Evolutionary conservation across 805 yeast species (phyloP), one percentile per base, ranked within the genome.

Genomic region (Cyberlindnera mrakii): DNA sequence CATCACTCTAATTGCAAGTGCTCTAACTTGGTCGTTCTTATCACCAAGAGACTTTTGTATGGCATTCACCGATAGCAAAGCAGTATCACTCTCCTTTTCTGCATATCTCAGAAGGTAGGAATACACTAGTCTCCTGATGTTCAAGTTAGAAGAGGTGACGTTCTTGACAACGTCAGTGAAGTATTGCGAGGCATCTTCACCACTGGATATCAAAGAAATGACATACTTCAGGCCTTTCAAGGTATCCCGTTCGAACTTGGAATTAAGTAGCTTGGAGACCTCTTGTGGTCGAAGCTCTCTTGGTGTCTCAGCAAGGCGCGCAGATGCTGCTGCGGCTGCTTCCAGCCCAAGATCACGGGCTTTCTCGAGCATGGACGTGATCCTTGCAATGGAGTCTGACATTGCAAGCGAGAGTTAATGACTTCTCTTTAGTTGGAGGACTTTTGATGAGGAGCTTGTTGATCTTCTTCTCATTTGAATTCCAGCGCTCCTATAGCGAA

Each of bases 121-220:
- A 63, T 86, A 78, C 2, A 89, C 96, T 59, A 91, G 70, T 51
- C 82, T 78, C 46, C 86, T 77, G 25, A 87, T 75, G 48, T 80
- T 82, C 32, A 77, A 58, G 43, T 79, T 77, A 5, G 71, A 52
- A 16, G 91, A 80, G 6, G 87, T 84, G 30, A 90, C 80, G 60
- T 89, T 89, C 62, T 90, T 91, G 44, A 93, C 83, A 5, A 93
- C 93, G 55, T 85, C 90, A 0, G 97, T 88, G 68, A 87, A 91
- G 56, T 66, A 75, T 41, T 68, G 60, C 2, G 66, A 49, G 1
- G 61, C 57, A 18, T 63, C 53, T 31, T 63, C 65, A 11, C 66
- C 68, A 17, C 67, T 64, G 0, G 77, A 66, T 55, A 74, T 63
- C 38, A 71, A 51, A 0, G 72, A 60, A 11, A 72, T 66, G 3